Evolutionary conservation across 2,329 filamentous ascomycete species (phyloP).

Genomic region (Eurotiales sp.): DNA sequence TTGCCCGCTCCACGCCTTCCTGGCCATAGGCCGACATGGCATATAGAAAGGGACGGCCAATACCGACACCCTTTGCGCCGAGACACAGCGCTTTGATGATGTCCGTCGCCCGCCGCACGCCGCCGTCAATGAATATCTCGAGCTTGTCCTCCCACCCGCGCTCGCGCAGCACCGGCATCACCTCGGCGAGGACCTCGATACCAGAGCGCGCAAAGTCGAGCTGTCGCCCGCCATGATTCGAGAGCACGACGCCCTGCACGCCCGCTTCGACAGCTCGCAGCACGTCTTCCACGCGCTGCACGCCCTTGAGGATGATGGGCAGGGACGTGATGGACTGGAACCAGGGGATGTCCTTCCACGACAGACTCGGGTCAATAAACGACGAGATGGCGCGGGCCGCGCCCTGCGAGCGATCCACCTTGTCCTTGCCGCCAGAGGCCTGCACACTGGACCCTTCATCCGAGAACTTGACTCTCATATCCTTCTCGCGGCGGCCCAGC

Average conservation of each 20-base stretch:
- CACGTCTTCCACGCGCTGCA: constrained; percentile 94
- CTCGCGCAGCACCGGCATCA: constrained; percentile 78
- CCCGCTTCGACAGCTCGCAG: constrained; percentile 77
- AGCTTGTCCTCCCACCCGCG: constrained; percentile 70
- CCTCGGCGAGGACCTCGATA: constrained; percentile 87
- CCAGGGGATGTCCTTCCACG: constrained; percentile 93
- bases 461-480: constrained; percentile 90
- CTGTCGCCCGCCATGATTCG: constrained; percentile 93
- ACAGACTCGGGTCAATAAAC: constrained; percentile 93
- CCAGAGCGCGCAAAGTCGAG: constrained; percentile 87
- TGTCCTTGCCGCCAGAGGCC: constrained; percentile 52
- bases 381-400: constrained; percentile 91
- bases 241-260: constrained; percentile 85
- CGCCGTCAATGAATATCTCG: constrained; percentile 88
- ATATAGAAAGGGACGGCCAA: constrained; percentile 90
- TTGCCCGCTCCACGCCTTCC: constrained; percentile 82
- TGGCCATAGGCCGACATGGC: constrained; percentile 92
- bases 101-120: constrained; percentile 83
- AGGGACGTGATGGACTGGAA: constrained; percentile 86
- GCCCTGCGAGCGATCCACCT: constrained; percentile 81
- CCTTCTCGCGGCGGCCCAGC: constrained; percentile 90
- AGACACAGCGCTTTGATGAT: constrained; percentile 93
- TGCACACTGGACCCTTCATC: constrained; percentile 84
- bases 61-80: constrained; percentile 86
- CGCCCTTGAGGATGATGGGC: constrained; percentile 94